These are phyloP conservation scores for Nakaseomyces delphensis DNA, from an alignment of 1,139 yeast species.

Conservation along the genomic window DNA sequence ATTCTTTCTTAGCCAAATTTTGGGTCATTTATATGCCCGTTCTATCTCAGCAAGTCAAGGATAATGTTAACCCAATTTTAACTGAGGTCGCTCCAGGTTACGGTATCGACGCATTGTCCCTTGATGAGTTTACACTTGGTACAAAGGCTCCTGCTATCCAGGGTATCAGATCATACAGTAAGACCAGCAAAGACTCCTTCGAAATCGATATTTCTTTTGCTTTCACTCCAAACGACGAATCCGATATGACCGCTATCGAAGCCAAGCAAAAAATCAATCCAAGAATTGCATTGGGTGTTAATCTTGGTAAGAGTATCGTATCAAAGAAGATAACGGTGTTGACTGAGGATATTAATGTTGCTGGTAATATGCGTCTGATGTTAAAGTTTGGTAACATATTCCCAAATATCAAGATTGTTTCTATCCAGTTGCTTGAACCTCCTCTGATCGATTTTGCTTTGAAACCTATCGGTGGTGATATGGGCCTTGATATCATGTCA, in stretches of 20 bases:
- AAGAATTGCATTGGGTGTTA: constrained; percentile 69
- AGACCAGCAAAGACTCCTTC: constrained; percentile 53
- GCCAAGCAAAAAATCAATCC: constrained; percentile 64
- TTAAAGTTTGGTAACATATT: constrained; percentile 53
- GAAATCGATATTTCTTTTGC: constrained; percentile 82
- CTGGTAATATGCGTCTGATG: constrained; percentile 62
- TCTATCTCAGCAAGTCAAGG: constrained; percentile 63
- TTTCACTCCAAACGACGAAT: constrained; percentile 72
- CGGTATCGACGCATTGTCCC: constrained; percentile 62
- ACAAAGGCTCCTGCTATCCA: constrained; percentile 69
- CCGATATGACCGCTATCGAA: constrained; percentile 71
- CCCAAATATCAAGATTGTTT: constrained; percentile 66
- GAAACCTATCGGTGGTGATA: constrained; percentile 85
- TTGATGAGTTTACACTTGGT: constrained; percentile 73
- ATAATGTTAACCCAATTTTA: constrained; percentile 54
- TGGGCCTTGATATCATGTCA: constrained; percentile 77
- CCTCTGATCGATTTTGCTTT: constrained; percentile 69
- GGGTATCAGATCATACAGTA: constrained; percentile 61
- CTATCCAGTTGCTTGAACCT: constrained; percentile 65
- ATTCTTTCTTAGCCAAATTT: constrained; percentile 64
- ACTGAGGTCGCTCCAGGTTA: constrained; percentile 72
- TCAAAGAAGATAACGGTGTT: constrained; percentile 66
- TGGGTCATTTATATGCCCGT: constrained; percentile 89
- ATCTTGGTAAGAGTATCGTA: constrained; percentile 69
- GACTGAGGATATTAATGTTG: constrained; percentile 69